Evolutionary conservation across 179 eudicot genomes (phyloP).

Genomic region (Pouteria campechiana): DNA sequence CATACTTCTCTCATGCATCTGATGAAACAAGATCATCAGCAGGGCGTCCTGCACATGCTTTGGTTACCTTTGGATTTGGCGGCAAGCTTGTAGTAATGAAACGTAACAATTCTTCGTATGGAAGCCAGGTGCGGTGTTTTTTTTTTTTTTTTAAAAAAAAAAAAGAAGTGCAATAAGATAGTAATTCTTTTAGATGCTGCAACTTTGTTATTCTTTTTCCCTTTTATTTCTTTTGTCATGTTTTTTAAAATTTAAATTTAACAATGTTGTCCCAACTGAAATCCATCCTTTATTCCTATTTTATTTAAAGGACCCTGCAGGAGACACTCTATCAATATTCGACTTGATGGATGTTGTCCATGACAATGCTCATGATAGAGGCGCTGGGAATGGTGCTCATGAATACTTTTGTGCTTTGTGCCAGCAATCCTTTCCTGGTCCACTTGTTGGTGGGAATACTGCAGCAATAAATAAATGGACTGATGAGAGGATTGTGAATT

Average conservation of each 20-base stretch:
- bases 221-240: background rate
- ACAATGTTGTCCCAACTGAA: background rate
- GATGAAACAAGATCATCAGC: slow-evolving; percentile 57
- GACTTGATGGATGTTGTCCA: slow-evolving; percentile 58
- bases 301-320: slow-evolving; percentile 44
- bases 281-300: slow-evolving; percentile 1
- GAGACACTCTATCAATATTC: slow-evolving; percentile 42
- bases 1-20: slow-evolving; percentile 23
- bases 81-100: slow-evolving; percentile 85
- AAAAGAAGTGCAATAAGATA: no score
- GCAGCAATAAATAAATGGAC: slow-evolving; percentile 79
- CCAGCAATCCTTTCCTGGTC: slow-evolving; percentile 69
- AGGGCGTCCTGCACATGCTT: slow-evolving; percentile 91
- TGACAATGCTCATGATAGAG: slow-evolving; percentile 24
- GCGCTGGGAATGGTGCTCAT: slow-evolving; percentile 18
- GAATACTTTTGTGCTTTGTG: slow-evolving; percentile 51
- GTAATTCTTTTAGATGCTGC: no score
- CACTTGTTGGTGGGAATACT: slow-evolving; percentile 70
- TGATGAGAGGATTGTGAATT: slow-evolving; percentile 62
- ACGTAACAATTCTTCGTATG: slow-evolving; percentile 28
- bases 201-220: background rate
- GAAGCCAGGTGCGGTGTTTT: slow-evolving; percentile 42
- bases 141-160: no score
- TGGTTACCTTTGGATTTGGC: slow-evolving; percentile 91
- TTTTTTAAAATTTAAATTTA: background rate